Percentiles rank a stretch among this genome's conserved stretches.
Evolutionary conservation across 371 early-diverging fungal genomes (phyloP).

Genomic region (Batkoa obscura): DNA sequence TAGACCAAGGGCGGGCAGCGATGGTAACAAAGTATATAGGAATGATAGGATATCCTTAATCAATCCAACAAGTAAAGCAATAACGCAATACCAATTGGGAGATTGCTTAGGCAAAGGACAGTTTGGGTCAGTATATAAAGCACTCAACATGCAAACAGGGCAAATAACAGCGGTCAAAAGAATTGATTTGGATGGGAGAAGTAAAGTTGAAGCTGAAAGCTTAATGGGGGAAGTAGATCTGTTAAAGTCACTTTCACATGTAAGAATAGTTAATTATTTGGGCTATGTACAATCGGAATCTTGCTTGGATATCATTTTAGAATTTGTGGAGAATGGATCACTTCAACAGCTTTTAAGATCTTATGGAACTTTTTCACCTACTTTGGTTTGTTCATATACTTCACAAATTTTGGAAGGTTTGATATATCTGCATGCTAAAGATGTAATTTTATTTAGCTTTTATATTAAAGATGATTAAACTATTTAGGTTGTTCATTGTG

Average conservation of each 20-base stretch:
- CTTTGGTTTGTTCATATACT: slow-evolving; percentile 76
- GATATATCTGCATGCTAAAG: slow-evolving; percentile 75
- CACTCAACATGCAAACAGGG: slow-evolving; percentile 65
- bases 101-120: slow-evolving; percentile 85
- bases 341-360: slow-evolving; percentile 68
- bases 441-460: slow-evolving; percentile 21
- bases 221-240: slow-evolving; percentile 52
- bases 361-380: slow-evolving; percentile 86
- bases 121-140: slow-evolving; percentile 73
- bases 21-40: not conserved
- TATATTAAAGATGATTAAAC: not conserved
- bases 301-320: slow-evolving; percentile 67
- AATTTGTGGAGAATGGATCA: slow-evolving; percentile 91
- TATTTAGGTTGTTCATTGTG: slow-evolving; percentile 70
- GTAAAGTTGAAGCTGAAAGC: slow-evolving; percentile 30
- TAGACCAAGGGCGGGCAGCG: not conserved
- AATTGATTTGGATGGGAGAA: slow-evolving; percentile 43
- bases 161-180: slow-evolving; percentile 78
- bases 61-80: not conserved
- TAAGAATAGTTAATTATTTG: slow-evolving; percentile 69
- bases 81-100: slow-evolving; percentile 44
- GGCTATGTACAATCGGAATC: slow-evolving; percentile 58
- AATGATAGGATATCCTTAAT: not conserved
- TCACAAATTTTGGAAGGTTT: slow-evolving; percentile 78
- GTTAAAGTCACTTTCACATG: slow-evolving; percentile 48